Evolutionary conservation across 1,139 yeast species (phyloP).

Genomic region (Yamadazyma atlantica): DNA sequence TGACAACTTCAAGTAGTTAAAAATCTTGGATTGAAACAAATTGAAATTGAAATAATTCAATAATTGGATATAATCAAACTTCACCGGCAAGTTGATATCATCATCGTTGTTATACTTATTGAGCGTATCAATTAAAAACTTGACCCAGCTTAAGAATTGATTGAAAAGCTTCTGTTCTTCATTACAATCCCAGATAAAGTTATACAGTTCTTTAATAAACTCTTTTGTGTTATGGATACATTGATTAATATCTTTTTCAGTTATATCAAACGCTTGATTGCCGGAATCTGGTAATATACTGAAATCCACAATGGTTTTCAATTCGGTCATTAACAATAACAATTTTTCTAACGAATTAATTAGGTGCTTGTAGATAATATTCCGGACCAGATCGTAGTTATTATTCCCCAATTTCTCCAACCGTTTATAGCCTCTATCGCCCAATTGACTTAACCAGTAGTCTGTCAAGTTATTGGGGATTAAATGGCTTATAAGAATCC

Average conservation of each 20-base stretch:
- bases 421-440: constrained; percentile 66
- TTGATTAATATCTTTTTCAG: constrained; percentile 20
- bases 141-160: constrained; percentile 52
- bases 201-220: constrained; percentile 37
- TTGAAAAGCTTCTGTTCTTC: constrained; percentile 54
- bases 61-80: constrained; percentile 26
- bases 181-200: constrained; percentile 46
- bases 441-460: constrained; percentile 52
- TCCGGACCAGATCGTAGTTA: constrained; percentile 49
- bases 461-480: constrained; percentile 42
- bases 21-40: constrained; percentile 25
- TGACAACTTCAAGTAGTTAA: constrained; percentile 22
- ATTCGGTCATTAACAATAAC: constrained; percentile 46
- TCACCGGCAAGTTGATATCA: constrained; percentile 18
- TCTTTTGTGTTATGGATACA: constrained; percentile 29
- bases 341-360: constrained; percentile 60
- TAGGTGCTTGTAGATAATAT: constrained; percentile 47
- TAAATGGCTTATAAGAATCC: constrained; percentile 57
- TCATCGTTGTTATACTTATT: constrained; percentile 36
- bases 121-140: constrained; percentile 36
- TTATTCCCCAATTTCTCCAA: constrained; percentile 53
- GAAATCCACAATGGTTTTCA: constrained; percentile 48
- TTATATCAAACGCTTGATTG: constrained; percentile 28
- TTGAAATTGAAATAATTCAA: constrained; percentile 30
- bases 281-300: constrained; percentile 17